These are phyloP conservation scores for Coemansia erecta DNA, from an alignment of 192 early-diverging fungal species.

Conservation along the genomic window DNA sequence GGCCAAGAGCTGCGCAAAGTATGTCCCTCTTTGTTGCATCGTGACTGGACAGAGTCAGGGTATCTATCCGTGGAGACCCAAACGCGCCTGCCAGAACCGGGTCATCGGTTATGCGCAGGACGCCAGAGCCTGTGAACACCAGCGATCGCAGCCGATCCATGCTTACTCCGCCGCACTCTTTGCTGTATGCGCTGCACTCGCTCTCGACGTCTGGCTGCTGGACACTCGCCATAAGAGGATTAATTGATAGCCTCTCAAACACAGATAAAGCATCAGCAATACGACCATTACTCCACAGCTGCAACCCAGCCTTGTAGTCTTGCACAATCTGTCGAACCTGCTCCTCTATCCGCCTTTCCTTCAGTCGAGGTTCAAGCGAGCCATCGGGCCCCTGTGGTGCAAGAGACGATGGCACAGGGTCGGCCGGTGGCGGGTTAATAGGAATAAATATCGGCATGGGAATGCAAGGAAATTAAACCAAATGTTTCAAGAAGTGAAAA, in stretches of 20 bases:
- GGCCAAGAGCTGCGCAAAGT: slow-evolving; percentile 9
- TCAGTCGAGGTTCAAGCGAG: neutral
- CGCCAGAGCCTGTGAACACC: slow-evolving; percentile 20
- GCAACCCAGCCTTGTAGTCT: slow-evolving; percentile 26
- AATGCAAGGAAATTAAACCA: neutral
- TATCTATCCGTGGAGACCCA: slow-evolving; percentile 1
- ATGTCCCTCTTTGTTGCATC: neutral
- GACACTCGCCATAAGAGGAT: slow-evolving; percentile 7
- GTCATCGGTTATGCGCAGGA: slow-evolving; percentile 6
- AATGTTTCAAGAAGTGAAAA: no score
- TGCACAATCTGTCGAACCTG: slow-evolving; percentile 24
- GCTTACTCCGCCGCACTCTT: slow-evolving; percentile 35
- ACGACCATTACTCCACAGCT: slow-evolving; percentile 20
- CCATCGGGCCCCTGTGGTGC: neutral
- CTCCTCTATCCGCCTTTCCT: slow-evolving; percentile 22
- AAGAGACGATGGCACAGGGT: neutral
- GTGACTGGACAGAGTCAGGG: neutral
- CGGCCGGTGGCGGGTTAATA: slow-evolving; percentile 3
- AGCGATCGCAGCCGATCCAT: slow-evolving; percentile 29
- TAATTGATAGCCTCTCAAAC: slow-evolving; percentile 14
- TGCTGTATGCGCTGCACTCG: slow-evolving; percentile 41
- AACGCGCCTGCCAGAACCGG: neutral
- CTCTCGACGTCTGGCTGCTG: slow-evolving; percentile 28
- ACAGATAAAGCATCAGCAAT: slow-evolving; percentile 9
- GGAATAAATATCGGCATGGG: slow-evolving; percentile 5